Conservation (phyloP, 139 green algal species). For the Limnomonas spitsbergensis region DNA sequence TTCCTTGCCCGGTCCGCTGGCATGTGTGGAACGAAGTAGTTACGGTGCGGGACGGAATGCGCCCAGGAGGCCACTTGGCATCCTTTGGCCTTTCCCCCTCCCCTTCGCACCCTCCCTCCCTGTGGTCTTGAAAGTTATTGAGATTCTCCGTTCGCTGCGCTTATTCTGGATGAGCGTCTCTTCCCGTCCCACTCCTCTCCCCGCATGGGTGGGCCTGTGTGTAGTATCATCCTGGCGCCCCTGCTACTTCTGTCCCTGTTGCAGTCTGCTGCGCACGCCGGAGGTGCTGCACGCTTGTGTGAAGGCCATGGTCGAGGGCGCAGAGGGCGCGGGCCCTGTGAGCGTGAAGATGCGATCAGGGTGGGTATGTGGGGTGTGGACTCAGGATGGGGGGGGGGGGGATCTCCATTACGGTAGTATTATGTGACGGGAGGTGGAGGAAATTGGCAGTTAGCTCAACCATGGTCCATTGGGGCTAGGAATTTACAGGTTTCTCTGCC, state of each 20-base stretch:
- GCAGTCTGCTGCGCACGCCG: constrained; percentile 45
- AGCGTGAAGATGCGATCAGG: constrained; percentile 67
- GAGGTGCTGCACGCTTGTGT: constrained; percentile 42
- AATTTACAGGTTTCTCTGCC: background rate
- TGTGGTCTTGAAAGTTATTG: no score
- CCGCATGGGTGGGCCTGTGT: no score
- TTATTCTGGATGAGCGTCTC: no score
- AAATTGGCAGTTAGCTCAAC: background rate
- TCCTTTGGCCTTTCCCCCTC: no score
- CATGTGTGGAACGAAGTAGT: no score
- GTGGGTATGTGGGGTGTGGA: background rate
- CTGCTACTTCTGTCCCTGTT: background rate
- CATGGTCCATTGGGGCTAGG: background rate
- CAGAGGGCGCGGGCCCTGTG: constrained; percentile 27
- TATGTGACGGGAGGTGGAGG: background rate
- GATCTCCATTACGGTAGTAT: background rate
- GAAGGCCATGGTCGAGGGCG: constrained; percentile 39
- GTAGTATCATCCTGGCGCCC: no score
- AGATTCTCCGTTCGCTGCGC: no score
- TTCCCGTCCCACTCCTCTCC: background rate
- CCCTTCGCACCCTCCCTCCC: no score
- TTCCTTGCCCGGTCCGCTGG: no score
- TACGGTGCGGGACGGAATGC: no score
- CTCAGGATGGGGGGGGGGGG: background rate
- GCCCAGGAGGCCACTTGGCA: no score